Conservation (phyloP, 441 rosid genomes). For the Populus hybrid region DNA sequence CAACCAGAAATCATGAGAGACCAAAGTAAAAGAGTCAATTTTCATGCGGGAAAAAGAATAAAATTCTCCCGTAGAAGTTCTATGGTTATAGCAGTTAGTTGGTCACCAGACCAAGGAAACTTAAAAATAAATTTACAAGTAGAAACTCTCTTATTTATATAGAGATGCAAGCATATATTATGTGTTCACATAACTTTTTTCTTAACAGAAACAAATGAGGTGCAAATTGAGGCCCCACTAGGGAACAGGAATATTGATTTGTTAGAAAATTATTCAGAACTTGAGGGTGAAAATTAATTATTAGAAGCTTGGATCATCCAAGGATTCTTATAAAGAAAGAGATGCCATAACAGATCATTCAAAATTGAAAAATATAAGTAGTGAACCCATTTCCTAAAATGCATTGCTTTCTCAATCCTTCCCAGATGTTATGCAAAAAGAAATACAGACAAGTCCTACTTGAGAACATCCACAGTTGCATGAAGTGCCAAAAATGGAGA, state of each 20-base stretch:
- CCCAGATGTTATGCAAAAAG: background rate
- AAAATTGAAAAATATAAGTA: background rate
- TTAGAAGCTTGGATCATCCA: background rate
- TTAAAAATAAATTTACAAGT: background rate
- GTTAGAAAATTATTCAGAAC: background rate
- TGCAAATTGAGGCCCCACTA: background rate
- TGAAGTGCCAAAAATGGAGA: background rate
- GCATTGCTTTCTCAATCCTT: background rate
- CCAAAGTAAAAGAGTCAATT: slow-evolving; percentile 15
- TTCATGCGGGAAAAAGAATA: slow-evolving; percentile 1
- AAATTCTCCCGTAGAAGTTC: background rate
- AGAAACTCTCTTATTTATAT: no score
- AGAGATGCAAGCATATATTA: background rate
- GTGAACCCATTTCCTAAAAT: background rate
- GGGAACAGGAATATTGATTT: background rate
- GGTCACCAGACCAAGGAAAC: background rate
- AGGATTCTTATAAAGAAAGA: background rate
- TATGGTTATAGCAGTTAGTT: background rate
- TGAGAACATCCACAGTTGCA: background rate
- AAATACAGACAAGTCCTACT: background rate
- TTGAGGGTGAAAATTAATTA: background rate
- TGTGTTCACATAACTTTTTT: background rate
- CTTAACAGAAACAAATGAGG: background rate
- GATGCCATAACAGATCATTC: background rate
- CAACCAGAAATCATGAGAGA: slow-evolving; percentile 21